phyloP scores from a whole-genome alignment of 495 filamentous ascomycete genomes.

The Beverwykella pulmonaria region DNA sequence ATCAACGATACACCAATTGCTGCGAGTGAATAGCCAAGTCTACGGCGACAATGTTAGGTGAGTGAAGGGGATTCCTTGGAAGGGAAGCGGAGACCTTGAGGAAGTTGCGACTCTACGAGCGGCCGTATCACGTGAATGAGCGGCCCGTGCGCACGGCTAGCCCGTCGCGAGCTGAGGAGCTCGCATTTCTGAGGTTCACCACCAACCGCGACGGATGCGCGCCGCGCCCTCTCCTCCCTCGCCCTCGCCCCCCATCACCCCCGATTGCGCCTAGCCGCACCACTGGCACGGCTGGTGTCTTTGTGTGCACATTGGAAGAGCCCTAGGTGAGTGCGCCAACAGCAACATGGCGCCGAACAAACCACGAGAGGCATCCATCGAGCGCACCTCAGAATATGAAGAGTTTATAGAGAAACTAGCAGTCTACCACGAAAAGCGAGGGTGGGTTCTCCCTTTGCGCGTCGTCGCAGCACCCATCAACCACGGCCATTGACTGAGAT shows the following conservation, averaged over 20 bases:
- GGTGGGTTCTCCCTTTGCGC: conserved; percentile 48
- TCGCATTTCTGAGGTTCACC: background rate
- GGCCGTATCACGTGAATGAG: background rate
- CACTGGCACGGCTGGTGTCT: background rate
- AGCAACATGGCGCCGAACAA: conserved; percentile 48
- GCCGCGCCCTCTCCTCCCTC: conserved; percentile 9
- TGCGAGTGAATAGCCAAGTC: background rate
- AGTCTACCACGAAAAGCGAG: conserved; percentile 69
- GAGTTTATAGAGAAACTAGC: conserved; percentile 69
- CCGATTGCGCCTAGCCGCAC: background rate
- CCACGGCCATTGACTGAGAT: conserved; percentile 16
- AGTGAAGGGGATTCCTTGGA: background rate
- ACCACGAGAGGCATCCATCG: conserved; percentile 51
- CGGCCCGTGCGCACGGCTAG: background rate
- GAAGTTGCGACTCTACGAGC: background rate
- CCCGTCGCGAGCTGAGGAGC: background rate
- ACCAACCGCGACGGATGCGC: conserved; percentile 8
- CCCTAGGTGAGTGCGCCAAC: conserved; percentile 1
- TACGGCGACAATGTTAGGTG: background rate
- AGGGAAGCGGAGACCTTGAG: background rate
- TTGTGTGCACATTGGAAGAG: conserved; percentile 12
- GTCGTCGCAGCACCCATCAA: background rate
- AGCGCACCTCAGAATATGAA: conserved; percentile 63
- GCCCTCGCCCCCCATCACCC: background rate
- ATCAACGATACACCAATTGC: background rate